These are phyloP conservation scores for Rhinocladiella mackenziei DNA, from an alignment of 2,329 filamentous ascomycete genomes.

Conservation along the genomic window DNA sequence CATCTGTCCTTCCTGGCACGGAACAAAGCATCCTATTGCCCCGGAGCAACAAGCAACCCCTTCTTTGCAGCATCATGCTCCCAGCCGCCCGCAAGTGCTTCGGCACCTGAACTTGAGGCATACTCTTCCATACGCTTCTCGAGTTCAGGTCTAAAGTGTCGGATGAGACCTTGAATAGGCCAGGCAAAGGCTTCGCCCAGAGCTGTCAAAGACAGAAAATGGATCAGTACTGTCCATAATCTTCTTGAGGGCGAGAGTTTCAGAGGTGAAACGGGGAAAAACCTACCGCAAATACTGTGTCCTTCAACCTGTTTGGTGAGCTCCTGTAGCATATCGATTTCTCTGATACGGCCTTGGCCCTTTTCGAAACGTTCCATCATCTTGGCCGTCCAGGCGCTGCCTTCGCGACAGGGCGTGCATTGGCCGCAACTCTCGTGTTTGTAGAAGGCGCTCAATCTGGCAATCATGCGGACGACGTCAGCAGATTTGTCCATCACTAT, in stretches of 20 bases:
- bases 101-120: conserved; percentile 64
- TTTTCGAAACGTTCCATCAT: conserved; percentile 97
- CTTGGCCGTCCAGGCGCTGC: conserved; percentile 98
- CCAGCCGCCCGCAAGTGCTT: conserved; percentile 84
- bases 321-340: conserved; percentile 99
- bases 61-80: conserved; percentile 67
- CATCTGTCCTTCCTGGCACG: too few relatives aligned
- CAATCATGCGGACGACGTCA: conserved; percentile 91
- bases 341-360: conserved; percentile 78
- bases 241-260: not conserved
- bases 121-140: conserved; percentile 86
- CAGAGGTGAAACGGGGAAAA: conserved; percentile 1
- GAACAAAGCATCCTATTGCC: conserved; percentile 58
- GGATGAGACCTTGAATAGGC: conserved; percentile 96
- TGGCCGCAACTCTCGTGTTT: conserved; percentile 97
- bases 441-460: conserved; percentile 92
- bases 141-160: conserved; percentile 94
- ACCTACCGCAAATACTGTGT: conserved; percentile 92
- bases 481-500: conserved; percentile 99
- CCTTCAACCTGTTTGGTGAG: conserved; percentile 99
- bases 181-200: conserved; percentile 97
- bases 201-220: conserved; percentile 49
- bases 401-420: conserved; percentile 98
- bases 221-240: not conserved
- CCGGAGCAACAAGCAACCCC: conserved; percentile 81